Evolutionary conservation across 1,139 yeast species (phyloP), one percentile per base, ranked within the genome.

Genomic region (Eremothecium cymbalariae): DNA sequence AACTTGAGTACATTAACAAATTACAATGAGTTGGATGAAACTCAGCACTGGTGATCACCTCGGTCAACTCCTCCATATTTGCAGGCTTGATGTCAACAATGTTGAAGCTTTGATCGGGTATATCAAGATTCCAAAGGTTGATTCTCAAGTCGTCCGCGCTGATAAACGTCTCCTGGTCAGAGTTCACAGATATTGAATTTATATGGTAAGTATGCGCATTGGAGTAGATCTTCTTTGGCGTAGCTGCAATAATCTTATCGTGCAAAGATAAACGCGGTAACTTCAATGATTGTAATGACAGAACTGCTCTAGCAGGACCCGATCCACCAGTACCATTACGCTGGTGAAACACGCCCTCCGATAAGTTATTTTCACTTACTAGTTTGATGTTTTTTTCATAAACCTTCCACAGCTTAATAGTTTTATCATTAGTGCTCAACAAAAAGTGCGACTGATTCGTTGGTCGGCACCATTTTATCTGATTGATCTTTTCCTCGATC

Each of bases 131-230:
- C 99, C 99, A 93, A 47, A 93, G 67, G 60, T 93, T 93, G 57
- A 93, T 82, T 59, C 99, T 74, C 57, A 93, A 72, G 62, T 93
- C 99, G 63, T 93, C 99, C 33, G 94, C 82, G 43, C 88, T 76
- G 47, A 93, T 72, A 61, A 80, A 93, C 11, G 98, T 93, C 62
- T 93, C 99, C 50, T 86, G 95, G 62, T 93, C 99, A 11, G 93
- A 79, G 60, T 90, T 93, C 46, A 86, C 80, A 39, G 95, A 82
- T 53, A 93, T 85, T 30, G 97, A 85, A 63, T 93, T 90, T 58
- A 93, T 90, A 62, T 93, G 98, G 63, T 93, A 93, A 26, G 98
- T 94, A 62, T 93, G 99, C 12, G 97, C 98, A 62, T 93, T 93
- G 32, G 94, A 77, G 60, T 83, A 93, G 40, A 88, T 80, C 50